A percentile compares a stretch with the other conserved stretches of the same genome.
These are phyloP conservation scores for Luzula sylvatica DNA, from an alignment of 176 grass and related monocot genomes.

Conservation along the genomic window DNA sequence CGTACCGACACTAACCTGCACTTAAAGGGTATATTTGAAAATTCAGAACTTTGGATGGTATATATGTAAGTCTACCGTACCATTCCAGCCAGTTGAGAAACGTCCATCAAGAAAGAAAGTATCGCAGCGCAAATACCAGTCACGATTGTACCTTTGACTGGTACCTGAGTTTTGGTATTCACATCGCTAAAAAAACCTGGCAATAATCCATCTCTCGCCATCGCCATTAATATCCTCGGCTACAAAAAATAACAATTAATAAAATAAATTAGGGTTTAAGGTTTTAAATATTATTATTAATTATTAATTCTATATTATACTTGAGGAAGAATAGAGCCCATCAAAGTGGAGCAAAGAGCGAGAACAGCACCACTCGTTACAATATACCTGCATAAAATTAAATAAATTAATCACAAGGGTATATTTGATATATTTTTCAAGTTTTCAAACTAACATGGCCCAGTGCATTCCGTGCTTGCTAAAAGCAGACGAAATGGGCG, in stretches of 20 bases:
- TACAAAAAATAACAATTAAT: slow-evolving; percentile 21
- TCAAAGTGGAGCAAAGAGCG: slow-evolving; percentile 87
- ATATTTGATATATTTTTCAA: no score
- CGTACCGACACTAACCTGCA: slow-evolving; percentile 97
- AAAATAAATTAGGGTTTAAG: no score
- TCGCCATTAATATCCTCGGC: slow-evolving; percentile 99
- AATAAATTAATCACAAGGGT: background rate
- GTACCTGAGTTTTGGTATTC: slow-evolving; percentile 71
- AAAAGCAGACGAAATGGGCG: slow-evolving; percentile 94
- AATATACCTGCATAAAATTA: slow-evolving; percentile 55
- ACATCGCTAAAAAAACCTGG: slow-evolving; percentile 86
- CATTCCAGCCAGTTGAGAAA: slow-evolving; percentile 98
- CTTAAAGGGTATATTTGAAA: background rate
- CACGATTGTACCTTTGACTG: slow-evolving; percentile 78
- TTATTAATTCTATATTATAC: slow-evolving; percentile 15
- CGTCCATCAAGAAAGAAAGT: slow-evolving; percentile 87
- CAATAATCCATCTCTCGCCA: slow-evolving; percentile 90
- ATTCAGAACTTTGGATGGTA: slow-evolving; percentile 1
- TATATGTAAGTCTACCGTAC: slow-evolving; percentile 31
- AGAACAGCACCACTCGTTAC: slow-evolving; percentile 84
- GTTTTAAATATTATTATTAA: no score
- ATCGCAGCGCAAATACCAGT: slow-evolving; percentile 58
- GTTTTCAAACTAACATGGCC: slow-evolving; percentile 57
- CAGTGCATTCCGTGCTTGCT: slow-evolving; percentile 73
- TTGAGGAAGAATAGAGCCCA: slow-evolving; percentile 98